Base-by-base conservation (phyloP, 2,329 filamentous ascomycete genomes). In the Cladophialophora immunda region DNA sequence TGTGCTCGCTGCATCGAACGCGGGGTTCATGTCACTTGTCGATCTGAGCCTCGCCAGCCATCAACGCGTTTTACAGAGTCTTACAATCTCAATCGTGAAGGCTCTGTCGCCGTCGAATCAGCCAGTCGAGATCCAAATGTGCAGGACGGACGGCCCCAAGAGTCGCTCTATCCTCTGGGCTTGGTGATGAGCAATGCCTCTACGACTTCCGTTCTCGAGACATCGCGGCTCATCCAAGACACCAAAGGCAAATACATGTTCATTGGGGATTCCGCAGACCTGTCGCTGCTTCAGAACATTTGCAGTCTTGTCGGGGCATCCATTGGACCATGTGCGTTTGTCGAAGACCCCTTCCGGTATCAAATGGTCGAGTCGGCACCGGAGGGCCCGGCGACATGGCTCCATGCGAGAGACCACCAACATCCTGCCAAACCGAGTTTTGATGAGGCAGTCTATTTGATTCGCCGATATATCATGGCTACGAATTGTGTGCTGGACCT, bases 191-290 rank as follows among this genome's bases (percentile, higher is more conserved):
- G 45, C 45, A 50, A 50, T 50, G 15, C 8, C 7, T 50, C 45
- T 50, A 57, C 79, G 2, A 75, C 70, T 1, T 78, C 81, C 3
- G 78, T 78, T 25, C 68, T 78, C 5, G 19, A 50, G 9, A 76
- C 80, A 69, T 78, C 79, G 7, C 76, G 82, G 5, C 79, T 85
- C 25, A 75, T 85, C 9, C 81, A 81, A 36, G 82, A 84, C 66
- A 80, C 81, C 0, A 81, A 83, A 66, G 82, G 82, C 3, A 84
- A 83, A 61, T 79, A 82, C 50, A 84, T 84, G 71, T 85, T 84
- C 69, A 81, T 85, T 41, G 83, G 83, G 11, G 83, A 85, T 66
- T 85, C 81, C 36, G 82, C 83, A 25, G 83, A 81, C 55, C 74
- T 84, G 50, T 84, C 83, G 0, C 84, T 84, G 62, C 69, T 84